These are phyloP conservation scores for Metarhizium anisopliae DNA, from an alignment of 2,329 filamentous ascomycete species.

Conservation along the genomic window DNA sequence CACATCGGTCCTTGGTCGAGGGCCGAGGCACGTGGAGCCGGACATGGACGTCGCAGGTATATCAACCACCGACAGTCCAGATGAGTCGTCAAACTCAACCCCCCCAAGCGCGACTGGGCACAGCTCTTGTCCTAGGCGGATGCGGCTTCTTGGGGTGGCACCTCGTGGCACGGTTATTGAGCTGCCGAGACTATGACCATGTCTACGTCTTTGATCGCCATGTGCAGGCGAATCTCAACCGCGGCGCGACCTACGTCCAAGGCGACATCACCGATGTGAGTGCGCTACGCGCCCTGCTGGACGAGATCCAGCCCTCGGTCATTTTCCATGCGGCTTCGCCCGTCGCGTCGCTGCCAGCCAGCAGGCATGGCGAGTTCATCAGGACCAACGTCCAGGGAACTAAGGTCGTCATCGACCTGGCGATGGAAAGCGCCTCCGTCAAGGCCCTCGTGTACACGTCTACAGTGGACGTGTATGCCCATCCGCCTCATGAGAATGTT, in stretches of 20 bases:
- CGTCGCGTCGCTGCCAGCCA: constrained; percentile 12
- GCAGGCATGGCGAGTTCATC: constrained; percentile 11
- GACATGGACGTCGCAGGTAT: neutral
- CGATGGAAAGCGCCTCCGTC: constrained; percentile 11
- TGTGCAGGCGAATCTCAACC: constrained; percentile 13
- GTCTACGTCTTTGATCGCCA: constrained; percentile 13
- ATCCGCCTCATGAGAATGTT: constrained; percentile 14
- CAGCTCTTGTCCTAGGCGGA: constrained; percentile 19
- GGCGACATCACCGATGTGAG: constrained; percentile 17
- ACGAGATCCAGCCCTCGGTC: constrained; percentile 15
- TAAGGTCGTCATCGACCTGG: constrained; percentile 14
- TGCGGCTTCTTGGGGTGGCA: constrained; percentile 25
- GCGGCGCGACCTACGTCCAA: constrained; percentile 14
- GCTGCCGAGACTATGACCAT: constrained; percentile 10
- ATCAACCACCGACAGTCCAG: neutral
- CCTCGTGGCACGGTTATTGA: constrained; percentile 18
- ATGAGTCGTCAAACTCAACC: neutral
- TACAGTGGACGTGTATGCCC: constrained; percentile 18
- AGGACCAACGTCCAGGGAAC: constrained; percentile 24
- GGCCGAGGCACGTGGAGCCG: too few relatives aligned
- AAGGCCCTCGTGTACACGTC: constrained; percentile 24
- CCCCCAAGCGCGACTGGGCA: neutral
- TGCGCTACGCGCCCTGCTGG: constrained; percentile 10
- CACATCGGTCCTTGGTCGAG: too few relatives aligned
- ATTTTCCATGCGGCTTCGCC: constrained; percentile 25